Percentiles rank a stretch among this genome's conserved stretches.
phyloP scores from a whole-genome alignment of 2,329 filamentous ascomycete species.

The Aspergillus hortae region DNA sequence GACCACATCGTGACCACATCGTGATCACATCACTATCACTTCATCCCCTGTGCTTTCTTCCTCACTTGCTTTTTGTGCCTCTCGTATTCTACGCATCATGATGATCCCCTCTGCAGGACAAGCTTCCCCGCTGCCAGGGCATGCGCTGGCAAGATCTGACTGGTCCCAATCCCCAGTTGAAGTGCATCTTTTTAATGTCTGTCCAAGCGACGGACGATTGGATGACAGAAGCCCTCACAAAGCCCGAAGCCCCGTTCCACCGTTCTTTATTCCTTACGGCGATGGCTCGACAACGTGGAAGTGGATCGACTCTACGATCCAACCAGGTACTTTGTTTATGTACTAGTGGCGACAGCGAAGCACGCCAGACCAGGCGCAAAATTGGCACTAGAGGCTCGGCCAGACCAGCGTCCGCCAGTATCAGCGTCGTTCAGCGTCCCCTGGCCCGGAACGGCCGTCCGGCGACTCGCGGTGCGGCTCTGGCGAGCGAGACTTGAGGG shows the following conservation, averaged over 20 bases:
- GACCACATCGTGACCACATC: too few relatives aligned
- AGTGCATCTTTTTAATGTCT: too few relatives aligned
- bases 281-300: not conserved
- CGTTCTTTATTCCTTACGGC: too few relatives aligned
- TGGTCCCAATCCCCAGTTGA: constrained; percentile 1
- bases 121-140: constrained; percentile 7
- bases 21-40: too few relatives aligned
- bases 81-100: not conserved
- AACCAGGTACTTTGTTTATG: not conserved
- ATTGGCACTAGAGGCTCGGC: too few relatives aligned
- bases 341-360: too few relatives aligned
- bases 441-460: not conserved
- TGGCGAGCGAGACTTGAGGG: not conserved
- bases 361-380: too few relatives aligned
- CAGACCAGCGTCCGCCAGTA: not conserved
- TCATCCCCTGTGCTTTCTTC: too few relatives aligned
- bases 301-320: not conserved
- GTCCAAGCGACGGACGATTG: too few relatives aligned
- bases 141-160: constrained; percentile 12
- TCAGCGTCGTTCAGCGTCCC: not conserved
- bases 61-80: not conserved
- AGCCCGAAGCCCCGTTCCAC: too few relatives aligned
- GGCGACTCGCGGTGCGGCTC: not conserved
- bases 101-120: constrained; percentile 2
- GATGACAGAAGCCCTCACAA: too few relatives aligned